Evolutionary conservation across 129 eudicot genomes (phyloP).

Genomic region (Arctium lappa): DNA sequence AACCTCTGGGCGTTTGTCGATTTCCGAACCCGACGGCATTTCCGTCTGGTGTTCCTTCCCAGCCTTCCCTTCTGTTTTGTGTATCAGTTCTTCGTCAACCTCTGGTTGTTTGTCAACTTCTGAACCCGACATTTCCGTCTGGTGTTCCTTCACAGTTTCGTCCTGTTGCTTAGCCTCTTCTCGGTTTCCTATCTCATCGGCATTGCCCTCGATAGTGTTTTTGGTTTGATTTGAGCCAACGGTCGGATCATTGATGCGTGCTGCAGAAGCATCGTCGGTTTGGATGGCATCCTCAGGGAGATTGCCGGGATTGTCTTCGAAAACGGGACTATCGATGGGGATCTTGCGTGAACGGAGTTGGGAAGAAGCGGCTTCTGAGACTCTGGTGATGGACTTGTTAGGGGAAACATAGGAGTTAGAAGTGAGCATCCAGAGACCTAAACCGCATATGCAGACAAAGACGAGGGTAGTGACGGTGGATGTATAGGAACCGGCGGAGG

Average conservation of each 20-base stretch:
- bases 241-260: background rate
- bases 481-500: slow-evolving; percentile 42
- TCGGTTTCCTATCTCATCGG: slow-evolving; percentile 6
- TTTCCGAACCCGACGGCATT: background rate
- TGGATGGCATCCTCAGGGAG: slow-evolving; percentile 62
- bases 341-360: slow-evolving; percentile 8
- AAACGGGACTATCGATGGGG: slow-evolving; percentile 22
- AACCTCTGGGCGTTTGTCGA: background rate
- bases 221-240: slow-evolving; percentile 24
- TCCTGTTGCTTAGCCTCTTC: background rate
- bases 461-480: slow-evolving; percentile 56
- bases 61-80: background rate
- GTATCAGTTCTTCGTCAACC: background rate
- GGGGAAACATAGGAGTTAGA: slow-evolving; percentile 41
- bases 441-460: slow-evolving; percentile 46
- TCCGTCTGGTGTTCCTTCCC: background rate
- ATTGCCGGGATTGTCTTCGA: slow-evolving; percentile 56
- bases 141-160: background rate
- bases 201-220: background rate
- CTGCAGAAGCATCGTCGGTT: slow-evolving; percentile 25
- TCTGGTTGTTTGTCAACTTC: background rate
- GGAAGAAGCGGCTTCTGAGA: slow-evolving; percentile 5
- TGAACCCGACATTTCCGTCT: background rate
- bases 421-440: slow-evolving; percentile 66
- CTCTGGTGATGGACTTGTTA: slow-evolving; percentile 28